Conservation (phyloP, 2,329 filamentous ascomycete genomes). For the Claviceps humidiphila region DNA sequence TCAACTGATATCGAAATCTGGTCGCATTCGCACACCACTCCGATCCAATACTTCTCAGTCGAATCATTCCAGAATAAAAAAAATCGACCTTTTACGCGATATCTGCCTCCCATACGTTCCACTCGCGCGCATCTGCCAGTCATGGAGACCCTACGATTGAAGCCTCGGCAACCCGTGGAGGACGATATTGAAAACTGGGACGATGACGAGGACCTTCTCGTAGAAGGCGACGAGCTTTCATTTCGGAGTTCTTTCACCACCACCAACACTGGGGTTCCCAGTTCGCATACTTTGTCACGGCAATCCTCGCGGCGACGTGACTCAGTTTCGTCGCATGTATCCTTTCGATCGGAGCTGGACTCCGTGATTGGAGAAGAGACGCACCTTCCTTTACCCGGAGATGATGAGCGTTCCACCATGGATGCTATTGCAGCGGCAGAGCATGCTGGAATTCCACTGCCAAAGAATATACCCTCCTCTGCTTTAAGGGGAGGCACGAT, state of each 20-base stretch:
- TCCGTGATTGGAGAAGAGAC: conserved; percentile 68
- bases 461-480: conserved; percentile 72
- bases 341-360: conserved; percentile 70
- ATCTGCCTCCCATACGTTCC: conserved; percentile 2
- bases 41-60: not conserved
- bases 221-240: conserved; percentile 53
- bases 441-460: conserved; percentile 82
- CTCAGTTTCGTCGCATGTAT: conserved; percentile 69
- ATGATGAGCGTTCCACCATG: conserved; percentile 71
- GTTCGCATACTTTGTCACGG: conserved; percentile 4
- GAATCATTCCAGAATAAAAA: not conserved
- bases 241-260: conserved; percentile 37
- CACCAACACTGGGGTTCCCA: conserved; percentile 16
- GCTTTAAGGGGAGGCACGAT: conserved; percentile 88
- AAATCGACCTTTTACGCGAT: not conserved
- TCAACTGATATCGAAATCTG: conserved; percentile 8
- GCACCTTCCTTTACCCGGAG: conserved; percentile 71
- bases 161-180: conserved; percentile 39
- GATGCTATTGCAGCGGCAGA: conserved; percentile 82
- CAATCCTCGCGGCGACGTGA: conserved; percentile 45
- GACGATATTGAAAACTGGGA: conserved; percentile 65
- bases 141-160: conserved; percentile 44
- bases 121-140: conserved; percentile 9
- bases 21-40: conserved; percentile 1
- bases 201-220: conserved; percentile 55